Evolutionary conservation across 1,284 basidiomycete genomes (phyloP).

Genomic region (Vanrija humicola): DNA sequence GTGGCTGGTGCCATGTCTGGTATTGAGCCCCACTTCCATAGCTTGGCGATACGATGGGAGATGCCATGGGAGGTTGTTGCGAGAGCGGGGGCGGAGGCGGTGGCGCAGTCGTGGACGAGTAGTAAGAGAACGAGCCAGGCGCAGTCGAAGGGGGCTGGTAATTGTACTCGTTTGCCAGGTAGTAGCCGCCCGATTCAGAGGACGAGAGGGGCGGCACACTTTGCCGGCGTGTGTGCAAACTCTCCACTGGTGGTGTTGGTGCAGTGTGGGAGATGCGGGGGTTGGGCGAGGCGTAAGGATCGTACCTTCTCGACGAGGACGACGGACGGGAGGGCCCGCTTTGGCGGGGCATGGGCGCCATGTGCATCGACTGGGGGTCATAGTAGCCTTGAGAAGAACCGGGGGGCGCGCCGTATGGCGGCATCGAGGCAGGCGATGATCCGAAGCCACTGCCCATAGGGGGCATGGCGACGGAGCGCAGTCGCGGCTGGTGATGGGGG

Average conservation of each 20-base stretch:
- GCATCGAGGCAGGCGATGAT: neutral
- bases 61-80: slow-evolving; percentile 9
- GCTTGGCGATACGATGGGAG: slow-evolving; percentile 13
- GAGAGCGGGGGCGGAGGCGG: slow-evolving; percentile 1
- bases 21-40: slow-evolving; percentile 7
- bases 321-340: slow-evolving; percentile 9
- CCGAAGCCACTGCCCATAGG: neutral
- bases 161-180: slow-evolving; percentile 12
- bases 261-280: neutral
- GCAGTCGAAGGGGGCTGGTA: slow-evolving; percentile 21
- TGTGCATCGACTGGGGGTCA: slow-evolving; percentile 4
- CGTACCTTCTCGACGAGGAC: slow-evolving; percentile 11
- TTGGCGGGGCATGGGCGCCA: slow-evolving; percentile 1
- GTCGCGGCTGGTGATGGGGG: slow-evolving; percentile 9
- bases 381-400: slow-evolving; percentile 10
- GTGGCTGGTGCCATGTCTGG: slow-evolving; percentile 10
- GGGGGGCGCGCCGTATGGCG: slow-evolving; percentile 8
- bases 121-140: slow-evolving; percentile 12
- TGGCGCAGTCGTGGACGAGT: slow-evolving; percentile 1
- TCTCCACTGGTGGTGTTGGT: neutral
- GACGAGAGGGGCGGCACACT: slow-evolving; percentile 12
- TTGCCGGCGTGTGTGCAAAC: slow-evolving; percentile 11
- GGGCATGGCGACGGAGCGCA: slow-evolving; percentile 13
- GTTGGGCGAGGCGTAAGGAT: slow-evolving; percentile 9
- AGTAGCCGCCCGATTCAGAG: slow-evolving; percentile 6